A percentile compares a stretch with the other conserved stretches of the same genome.
Evolutionary conservation across 371 early-diverging fungal genomes (phyloP).

Genomic region (Mortierella sp.): DNA sequence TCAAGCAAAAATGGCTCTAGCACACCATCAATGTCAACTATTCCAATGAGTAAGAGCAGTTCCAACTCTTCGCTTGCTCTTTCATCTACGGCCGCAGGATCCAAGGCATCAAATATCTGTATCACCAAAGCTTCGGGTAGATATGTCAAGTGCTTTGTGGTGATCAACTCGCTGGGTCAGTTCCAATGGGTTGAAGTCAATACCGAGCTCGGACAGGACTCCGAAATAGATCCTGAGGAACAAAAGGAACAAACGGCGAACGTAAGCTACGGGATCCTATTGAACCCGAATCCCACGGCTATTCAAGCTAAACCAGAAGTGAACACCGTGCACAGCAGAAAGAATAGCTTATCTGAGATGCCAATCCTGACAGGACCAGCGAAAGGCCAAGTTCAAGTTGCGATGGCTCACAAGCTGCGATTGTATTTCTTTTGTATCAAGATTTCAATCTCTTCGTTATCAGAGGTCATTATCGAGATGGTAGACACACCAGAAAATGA

Average conservation of each 20-base stretch:
- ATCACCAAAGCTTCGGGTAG: slow-evolving; percentile 45
- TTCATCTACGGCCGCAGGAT: neutral
- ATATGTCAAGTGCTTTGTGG: slow-evolving; percentile 46
- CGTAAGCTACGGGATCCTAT: slow-evolving; percentile 18
- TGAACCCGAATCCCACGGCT: neutral
- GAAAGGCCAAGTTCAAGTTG: slow-evolving; percentile 17
- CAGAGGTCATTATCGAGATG: slow-evolving; percentile 26
- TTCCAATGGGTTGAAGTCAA: slow-evolving; percentile 50
- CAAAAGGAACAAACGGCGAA: neutral
- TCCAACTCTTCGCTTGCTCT: slow-evolving; percentile 8
- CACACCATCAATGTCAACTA: neutral
- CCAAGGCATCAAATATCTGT: slow-evolving; percentile 23
- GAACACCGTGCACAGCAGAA: neutral
- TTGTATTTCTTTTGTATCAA: slow-evolving; percentile 49
- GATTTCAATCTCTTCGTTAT: slow-evolving; percentile 24
- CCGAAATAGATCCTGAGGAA: neutral
- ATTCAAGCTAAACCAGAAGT: neutral
- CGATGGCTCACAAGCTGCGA: slow-evolving; percentile 46
- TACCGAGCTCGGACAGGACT: neutral
- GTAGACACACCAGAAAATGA: neutral
- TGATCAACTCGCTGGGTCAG: slow-evolving; percentile 39
- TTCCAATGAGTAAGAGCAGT: slow-evolving; percentile 14
- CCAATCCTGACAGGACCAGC: neutral
- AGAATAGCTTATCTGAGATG: neutral
- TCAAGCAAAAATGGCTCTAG: neutral